Base-by-base conservation (phyloP, 495 filamentous ascomycete genomes). In the Staphylotrichum tortipilum region DNA sequence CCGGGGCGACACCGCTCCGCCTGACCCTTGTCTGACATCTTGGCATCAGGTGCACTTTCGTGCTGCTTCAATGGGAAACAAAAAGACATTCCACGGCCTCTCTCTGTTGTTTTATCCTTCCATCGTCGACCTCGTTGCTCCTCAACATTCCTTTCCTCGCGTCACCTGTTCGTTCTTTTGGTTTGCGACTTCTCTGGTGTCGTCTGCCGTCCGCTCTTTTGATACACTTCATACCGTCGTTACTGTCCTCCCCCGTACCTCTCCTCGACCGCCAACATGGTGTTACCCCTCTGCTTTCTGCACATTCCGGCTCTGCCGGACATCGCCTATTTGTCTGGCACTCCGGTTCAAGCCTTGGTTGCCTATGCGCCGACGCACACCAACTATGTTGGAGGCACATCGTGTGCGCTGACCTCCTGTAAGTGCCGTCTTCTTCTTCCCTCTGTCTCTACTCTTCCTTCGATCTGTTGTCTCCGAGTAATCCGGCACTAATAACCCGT, bases 121-220 rank as follows among this genome's bases (percentile, higher is more conserved):
- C 5, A 34, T 12, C 35, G n/a, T 37, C 15, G 10, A 18, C n/a
- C 7, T 37, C 35, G 15, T 18, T 8, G 15, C 15, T 17, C 35
- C 12, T 17, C n/a, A 9, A 18, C 26, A 17, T 17, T 37, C 12
- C 19, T 17, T 37, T 37, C 35, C n/a, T 34, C 19, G 24, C 4
- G 7, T 2, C 11, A 15, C 9, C 17, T 31, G 11, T 35, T 35
- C 29, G 15, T 7, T 30, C 29, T 36, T 47, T 22, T 7, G 44
- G 44, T 28, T 36, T 19, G 11, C 19, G n/a, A 22, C 21, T 47
- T 36, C 15, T 34, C 11, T 7, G 11, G 7, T 12, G 31, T 37
- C 44, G 44, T 47, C 31, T 7, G 44, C 44, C 44, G 44, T 47
- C 44, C 44, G 37, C 31, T 47, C 44, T 36, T 47, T 47, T 47